These are phyloP conservation scores for Leccinum sublutescens DNA, from an alignment of 768 basidiomycete species.

Conservation along the genomic window DNA sequence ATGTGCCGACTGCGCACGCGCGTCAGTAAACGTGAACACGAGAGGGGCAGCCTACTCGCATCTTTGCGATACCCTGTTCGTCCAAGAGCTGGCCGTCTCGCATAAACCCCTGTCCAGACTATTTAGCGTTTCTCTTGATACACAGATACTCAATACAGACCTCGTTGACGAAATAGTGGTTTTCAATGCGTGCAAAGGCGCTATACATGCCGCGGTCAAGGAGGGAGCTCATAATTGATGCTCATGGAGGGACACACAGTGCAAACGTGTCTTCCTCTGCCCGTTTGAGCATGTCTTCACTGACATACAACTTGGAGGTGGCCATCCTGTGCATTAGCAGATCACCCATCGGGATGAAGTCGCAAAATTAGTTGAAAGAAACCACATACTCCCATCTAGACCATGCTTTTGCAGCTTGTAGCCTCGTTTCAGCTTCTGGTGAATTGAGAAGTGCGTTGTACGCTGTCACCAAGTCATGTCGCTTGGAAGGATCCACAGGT, in stretches of 20 bases:
- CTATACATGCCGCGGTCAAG: constrained; percentile 36
- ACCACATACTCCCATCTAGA: constrained; percentile 81
- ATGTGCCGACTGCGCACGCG: constrained; percentile 70
- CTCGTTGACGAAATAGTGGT: constrained; percentile 86
- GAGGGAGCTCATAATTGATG: constrained; percentile 4
- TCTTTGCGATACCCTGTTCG: constrained; percentile 81
- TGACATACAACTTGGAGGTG: constrained; percentile 72
- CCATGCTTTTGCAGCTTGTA: constrained; percentile 82
- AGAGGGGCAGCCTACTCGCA: constrained; percentile 44
- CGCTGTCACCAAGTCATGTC: constrained; percentile 77
- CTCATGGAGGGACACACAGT: constrained; percentile 45
- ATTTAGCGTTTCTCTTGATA: constrained; percentile 7
- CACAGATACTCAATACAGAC: constrained; percentile 36
- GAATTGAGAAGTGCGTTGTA: constrained; percentile 82
- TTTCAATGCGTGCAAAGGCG: constrained; percentile 86
- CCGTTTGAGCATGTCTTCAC: constrained; percentile 62
- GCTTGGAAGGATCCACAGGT: constrained; percentile 77
- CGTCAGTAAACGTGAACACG: constrained; percentile 7
- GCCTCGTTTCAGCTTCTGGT: constrained; percentile 59
- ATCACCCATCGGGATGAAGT: not conserved
- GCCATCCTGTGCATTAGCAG: constrained; percentile 57
- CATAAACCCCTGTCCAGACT: constrained; percentile 68
- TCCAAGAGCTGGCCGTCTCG: constrained; percentile 86
- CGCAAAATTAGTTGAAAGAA: not conserved
- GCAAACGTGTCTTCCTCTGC: constrained; percentile 76